A percentile compares a stretch with the other conserved stretches of the same genome.
phyloP scores from a whole-genome alignment of 306 rosid species.

The Corylus heterophylla region DNA sequence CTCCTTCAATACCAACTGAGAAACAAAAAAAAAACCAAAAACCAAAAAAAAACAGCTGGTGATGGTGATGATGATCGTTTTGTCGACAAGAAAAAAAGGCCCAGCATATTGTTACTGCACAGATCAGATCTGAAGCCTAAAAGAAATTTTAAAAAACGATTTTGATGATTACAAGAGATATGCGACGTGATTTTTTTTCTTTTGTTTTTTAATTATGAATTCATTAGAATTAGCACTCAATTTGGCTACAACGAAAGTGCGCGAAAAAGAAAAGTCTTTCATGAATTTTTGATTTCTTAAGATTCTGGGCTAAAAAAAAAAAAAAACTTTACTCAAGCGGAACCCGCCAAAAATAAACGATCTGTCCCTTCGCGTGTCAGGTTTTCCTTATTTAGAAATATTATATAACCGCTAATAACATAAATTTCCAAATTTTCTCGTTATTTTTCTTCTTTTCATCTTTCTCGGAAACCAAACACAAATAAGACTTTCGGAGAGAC shows the following conservation, averaged over 20 bases:
- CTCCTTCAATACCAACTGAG: slow-evolving; percentile 42
- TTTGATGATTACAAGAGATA: too few relatives aligned
- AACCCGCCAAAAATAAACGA: background rate
- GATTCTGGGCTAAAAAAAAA: background rate
- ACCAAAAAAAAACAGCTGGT: background rate
- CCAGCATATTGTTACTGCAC: too few relatives aligned
- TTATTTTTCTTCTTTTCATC: background rate
- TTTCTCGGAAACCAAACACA: slow-evolving; percentile 3
- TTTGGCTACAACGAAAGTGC: background rate
- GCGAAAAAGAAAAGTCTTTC: background rate
- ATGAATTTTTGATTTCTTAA: background rate
- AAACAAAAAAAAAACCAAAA: background rate
- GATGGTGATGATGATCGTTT: too few relatives aligned
- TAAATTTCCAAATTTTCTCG: background rate
- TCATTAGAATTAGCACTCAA: too few relatives aligned
- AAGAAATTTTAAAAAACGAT: too few relatives aligned
- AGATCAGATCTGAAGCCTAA: too few relatives aligned
- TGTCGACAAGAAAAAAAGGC: too few relatives aligned
- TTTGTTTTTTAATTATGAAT: too few relatives aligned
- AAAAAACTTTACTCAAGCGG: background rate
- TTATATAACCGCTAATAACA: background rate
- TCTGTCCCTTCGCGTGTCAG: background rate
- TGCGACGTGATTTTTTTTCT: background rate
- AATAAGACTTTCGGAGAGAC: background rate
- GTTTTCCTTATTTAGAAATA: background rate